phyloP scores from a whole-genome alignment of 345 rosid species.

The Citrus maxima region DNA sequence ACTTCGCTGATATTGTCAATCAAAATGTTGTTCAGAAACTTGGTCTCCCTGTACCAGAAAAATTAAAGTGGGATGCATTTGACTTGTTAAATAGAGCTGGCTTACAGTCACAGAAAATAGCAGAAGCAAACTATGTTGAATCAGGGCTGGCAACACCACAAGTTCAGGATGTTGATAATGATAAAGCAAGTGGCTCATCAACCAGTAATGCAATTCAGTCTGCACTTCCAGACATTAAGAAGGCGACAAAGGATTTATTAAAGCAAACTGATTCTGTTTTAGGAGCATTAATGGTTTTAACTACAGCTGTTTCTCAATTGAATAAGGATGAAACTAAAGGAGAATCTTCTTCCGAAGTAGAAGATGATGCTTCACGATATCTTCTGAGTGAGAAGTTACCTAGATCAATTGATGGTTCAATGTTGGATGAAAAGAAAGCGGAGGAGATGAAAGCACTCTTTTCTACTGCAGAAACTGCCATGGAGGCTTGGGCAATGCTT shows the following conservation, averaged over 20 bases:
- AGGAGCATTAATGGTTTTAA: slow-evolving; percentile 86
- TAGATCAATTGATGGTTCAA: slow-evolving; percentile 31
- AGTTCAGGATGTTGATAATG: slow-evolving; percentile 36
- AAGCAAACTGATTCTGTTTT: slow-evolving; percentile 83
- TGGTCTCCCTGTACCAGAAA: slow-evolving; percentile 59
- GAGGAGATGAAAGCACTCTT: slow-evolving; percentile 90
- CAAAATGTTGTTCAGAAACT: slow-evolving; percentile 68
- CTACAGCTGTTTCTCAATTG: slow-evolving; percentile 67
- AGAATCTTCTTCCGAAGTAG: slow-evolving; percentile 17
- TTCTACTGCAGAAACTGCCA: slow-evolving; percentile 87
- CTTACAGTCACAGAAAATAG: slow-evolving; percentile 62
- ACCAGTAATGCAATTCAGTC: slow-evolving; percentile 38
- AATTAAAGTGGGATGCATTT: slow-evolving; percentile 71
- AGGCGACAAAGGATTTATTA: slow-evolving; percentile 72
- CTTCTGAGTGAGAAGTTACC: slow-evolving; percentile 35
- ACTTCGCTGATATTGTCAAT: slow-evolving; percentile 53
- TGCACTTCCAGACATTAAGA: slow-evolving; percentile 76
- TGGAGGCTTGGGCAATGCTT: slow-evolving; percentile 99
- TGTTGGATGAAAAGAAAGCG: slow-evolving; percentile 58
- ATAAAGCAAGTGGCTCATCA: slow-evolving; percentile 33
- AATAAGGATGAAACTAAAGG: slow-evolving; percentile 40
- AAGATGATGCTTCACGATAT: slow-evolving; percentile 19
- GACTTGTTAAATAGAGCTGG: slow-evolving; percentile 71
- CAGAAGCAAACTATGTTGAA: slow-evolving; percentile 73
- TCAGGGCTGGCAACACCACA: slow-evolving; percentile 83